phyloP scores from a whole-genome alignment of 306 rosid species.

The Inga oerstediana region DNA sequence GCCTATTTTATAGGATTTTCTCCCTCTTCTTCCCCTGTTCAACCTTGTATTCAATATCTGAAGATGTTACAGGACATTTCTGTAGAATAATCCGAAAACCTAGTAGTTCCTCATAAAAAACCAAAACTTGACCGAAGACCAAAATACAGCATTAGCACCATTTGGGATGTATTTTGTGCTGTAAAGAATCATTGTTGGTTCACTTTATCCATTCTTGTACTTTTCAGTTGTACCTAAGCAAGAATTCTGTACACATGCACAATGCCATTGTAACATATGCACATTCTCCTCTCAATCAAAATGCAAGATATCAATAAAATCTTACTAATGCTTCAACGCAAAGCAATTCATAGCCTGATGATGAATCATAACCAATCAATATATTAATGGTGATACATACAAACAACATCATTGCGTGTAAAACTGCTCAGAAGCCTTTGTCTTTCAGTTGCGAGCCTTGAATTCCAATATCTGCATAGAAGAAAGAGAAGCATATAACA shows the following conservation, averaged over 20 bases:
- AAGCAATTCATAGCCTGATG: not conserved
- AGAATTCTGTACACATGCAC: not conserved
- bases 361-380: not conserved
- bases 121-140: not conserved
- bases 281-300: constrained; percentile 11
- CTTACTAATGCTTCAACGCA: not conserved
- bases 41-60: constrained; percentile 12
- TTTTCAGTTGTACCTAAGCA: not conserved
- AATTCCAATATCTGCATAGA: constrained; percentile 85
- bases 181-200: not conserved
- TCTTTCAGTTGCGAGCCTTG: constrained; percentile 93
- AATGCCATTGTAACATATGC: not conserved
- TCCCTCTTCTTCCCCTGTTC: not conserved
- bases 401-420: constrained; percentile 70
- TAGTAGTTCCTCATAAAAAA: not conserved
- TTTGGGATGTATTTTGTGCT: constrained; percentile 2
- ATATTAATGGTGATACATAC: constrained; percentile 51
- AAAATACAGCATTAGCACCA: not conserved
- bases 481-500: constrained; percentile 25
- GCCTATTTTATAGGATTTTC: constrained; percentile 6
- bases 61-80: constrained; percentile 15
- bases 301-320: constrained; percentile 30
- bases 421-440: constrained; percentile 79
- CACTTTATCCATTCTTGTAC: constrained; percentile 11
- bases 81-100: constrained; percentile 6